Evolutionary conservation across 2,329 filamentous ascomycete species (phyloP).

Genomic region (Elsinoe arachidis): DNA sequence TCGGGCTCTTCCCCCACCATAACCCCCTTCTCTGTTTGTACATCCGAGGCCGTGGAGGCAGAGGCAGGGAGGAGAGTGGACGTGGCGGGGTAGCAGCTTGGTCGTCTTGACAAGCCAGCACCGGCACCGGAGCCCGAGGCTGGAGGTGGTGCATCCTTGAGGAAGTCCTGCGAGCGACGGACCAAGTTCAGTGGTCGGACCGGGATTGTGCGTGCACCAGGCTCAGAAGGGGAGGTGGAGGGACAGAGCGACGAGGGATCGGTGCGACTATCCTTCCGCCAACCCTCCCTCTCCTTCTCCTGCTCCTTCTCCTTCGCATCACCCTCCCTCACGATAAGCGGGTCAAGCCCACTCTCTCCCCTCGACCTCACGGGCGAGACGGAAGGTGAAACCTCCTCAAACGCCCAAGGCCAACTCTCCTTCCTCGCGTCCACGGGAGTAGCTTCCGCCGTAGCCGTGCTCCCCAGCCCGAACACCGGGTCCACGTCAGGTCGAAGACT

Average conservation of each 20-base stretch:
- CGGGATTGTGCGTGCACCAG: not conserved
- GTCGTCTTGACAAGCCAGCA: too few relatives aligned
- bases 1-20: not conserved
- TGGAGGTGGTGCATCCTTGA: not conserved
- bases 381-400: not conserved
- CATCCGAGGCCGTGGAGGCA: not conserved
- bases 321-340: too few relatives aligned
- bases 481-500: not conserved
- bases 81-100: too few relatives aligned
- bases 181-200: not conserved
- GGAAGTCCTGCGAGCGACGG: not conserved
- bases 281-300: not conserved
- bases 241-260: not conserved
- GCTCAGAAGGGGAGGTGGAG: not conserved
- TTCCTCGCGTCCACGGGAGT: not conserved
- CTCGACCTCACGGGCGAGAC: not conserved
- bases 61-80: too few relatives aligned
- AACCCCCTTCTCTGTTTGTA: not conserved
- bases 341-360: not conserved
- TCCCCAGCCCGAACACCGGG: not conserved
- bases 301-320: not conserved
- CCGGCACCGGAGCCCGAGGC: too few relatives aligned
- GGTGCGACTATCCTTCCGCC: not conserved
- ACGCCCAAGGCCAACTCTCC: not conserved
- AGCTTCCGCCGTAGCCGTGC: not conserved